Base-by-base conservation (phyloP, 2,329 filamentous ascomycete species). In the Elsinoe necatrix region DNA sequence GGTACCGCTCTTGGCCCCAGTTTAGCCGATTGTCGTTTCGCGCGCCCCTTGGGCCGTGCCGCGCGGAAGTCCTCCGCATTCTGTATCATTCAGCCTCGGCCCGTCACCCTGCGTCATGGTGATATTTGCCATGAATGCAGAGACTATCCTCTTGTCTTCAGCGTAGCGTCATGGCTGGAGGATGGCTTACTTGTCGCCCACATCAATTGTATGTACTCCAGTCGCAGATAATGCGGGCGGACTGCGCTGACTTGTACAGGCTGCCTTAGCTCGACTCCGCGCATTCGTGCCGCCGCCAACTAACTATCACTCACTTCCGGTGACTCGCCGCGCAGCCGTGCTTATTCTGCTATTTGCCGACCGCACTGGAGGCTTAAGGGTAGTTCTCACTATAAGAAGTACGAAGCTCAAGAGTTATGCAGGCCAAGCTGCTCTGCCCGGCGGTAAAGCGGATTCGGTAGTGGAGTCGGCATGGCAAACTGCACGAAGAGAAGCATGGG, bases 281-380 rank as follows among this genome's bases (percentile, higher is more conserved):
- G 67, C 72, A 34, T 85, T 82, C 63, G 68, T 71, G 12, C 73
- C 80, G n/a, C 80, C 80, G 39, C 74, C 78, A 7, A 82, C 80
- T 5, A 75, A 73, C 60, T 85, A 81, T 70, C 71, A 75, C 61
- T 72, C 74, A 51, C 76, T 81, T 41, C 81, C 81, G 1, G 65
- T 83, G 7, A 75, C 73, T 12, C 81, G 88, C 60, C 83, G 90
- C 62, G 92, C 92, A 12, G 91, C 92, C 21, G 92, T 97, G 39
- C 74, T 97, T 55, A 80, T 97, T 50, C 79, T 97, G 54, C 79
- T 97, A 1, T 96, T 93, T 68, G 89, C 90, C 34, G 92, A 96
- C 70, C 80, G 80, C 42, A 77, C 80, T 60, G 92, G 92, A 39
- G 87, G 95, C 63, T 74, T 97, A 58, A 81, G 79, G 60, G 80